Evolutionary conservation across 225 moss, liverwort and hornwort species (phyloP).

Genomic region (Physcomitrellopsis africana): DNA sequence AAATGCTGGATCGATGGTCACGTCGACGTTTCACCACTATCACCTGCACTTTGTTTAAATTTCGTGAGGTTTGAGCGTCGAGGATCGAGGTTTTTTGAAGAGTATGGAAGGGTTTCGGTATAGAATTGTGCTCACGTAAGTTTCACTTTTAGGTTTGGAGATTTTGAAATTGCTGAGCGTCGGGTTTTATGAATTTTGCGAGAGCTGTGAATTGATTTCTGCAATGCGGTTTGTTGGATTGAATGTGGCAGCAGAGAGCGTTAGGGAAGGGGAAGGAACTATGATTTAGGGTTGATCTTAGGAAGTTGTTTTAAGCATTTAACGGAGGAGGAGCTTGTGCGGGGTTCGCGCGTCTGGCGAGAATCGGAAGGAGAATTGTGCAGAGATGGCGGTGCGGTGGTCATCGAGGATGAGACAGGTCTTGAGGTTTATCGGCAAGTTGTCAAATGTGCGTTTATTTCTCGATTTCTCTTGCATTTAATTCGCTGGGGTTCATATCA

Average conservation of each 20-base stretch:
- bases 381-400: conserved; percentile 44
- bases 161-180: too few species aligned
- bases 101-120: too few species aligned
- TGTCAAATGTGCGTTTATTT: conserved; percentile 49
- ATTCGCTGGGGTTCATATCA: background rate
- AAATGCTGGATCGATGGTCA: too few species aligned
- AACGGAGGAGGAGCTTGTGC: background rate
- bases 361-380: background rate
- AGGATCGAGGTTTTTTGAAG: too few species aligned
- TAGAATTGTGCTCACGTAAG: too few species aligned
- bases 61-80: too few species aligned
- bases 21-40: too few species aligned
- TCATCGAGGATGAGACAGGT: conserved; percentile 36
- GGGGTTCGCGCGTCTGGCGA: background rate
- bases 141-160: too few species aligned
- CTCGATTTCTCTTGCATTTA: background rate
- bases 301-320: conserved; percentile 22
- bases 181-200: background rate
- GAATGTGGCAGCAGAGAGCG: background rate
- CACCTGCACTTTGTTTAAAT: too few species aligned
- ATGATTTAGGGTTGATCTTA: conserved; percentile 24
- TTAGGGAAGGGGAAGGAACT: background rate
- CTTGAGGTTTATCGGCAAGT: conserved; percentile 33
- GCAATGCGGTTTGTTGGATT: background rate
- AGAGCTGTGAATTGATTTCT: too few species aligned